These are phyloP conservation scores for Rosa hybrid DNA, from an alignment of 331 rosid species.

Conservation along the genomic window DNA sequence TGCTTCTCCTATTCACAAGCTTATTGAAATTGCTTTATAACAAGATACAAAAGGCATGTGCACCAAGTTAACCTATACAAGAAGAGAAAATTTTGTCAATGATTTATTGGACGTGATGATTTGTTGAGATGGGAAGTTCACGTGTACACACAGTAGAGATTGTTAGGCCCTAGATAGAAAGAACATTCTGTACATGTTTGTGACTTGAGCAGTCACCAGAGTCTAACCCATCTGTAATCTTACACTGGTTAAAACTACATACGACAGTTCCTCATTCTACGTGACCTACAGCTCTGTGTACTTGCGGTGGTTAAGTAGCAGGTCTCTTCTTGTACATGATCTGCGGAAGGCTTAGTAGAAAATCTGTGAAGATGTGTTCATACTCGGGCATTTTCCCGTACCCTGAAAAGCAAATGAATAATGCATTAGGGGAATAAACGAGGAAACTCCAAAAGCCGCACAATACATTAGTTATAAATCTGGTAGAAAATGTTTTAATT, in stretches of 20 bases:
- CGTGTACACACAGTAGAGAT: too few relatives aligned
- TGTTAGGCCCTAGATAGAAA: neutral
- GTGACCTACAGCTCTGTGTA: neutral
- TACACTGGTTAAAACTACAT: neutral
- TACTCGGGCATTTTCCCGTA: conserved; percentile 82
- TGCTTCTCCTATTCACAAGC: too few relatives aligned
- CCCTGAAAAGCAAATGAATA: conserved; percentile 44
- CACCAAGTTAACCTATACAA: neutral
- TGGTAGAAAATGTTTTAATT: neutral
- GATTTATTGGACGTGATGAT: neutral
- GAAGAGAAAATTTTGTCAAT: neutral
- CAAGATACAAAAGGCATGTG: neutral
- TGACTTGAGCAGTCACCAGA: neutral
- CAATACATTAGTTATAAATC: neutral
- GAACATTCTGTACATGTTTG: neutral
- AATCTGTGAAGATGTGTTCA: conserved; percentile 74
- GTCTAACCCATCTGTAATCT: neutral
- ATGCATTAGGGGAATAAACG: neutral
- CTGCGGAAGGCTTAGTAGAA: conserved; percentile 60
- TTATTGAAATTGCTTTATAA: too few relatives aligned
- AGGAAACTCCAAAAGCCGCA: neutral
- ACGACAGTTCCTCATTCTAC: neutral
- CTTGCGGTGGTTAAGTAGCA: conserved; percentile 17
- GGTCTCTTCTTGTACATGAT: conserved; percentile 58
- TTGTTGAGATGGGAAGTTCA: neutral